A percentile compares a stretch with the other conserved stretches of the same genome.
phyloP scores from a whole-genome alignment of 2,329 filamentous ascomycete genomes.

The Aspergillus sp. region DNA sequence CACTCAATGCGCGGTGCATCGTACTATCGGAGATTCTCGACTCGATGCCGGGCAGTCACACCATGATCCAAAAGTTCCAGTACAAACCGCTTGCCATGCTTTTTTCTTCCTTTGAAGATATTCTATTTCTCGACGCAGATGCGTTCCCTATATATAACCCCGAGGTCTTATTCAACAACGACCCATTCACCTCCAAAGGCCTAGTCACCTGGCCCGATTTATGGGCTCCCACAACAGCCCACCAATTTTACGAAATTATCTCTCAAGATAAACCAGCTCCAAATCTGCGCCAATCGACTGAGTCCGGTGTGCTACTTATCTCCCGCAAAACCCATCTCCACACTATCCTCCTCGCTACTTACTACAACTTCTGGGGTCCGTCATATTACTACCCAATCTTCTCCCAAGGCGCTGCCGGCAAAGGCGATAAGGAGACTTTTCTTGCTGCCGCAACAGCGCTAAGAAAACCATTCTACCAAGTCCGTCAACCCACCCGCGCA shows the following conservation, averaged over 20 bases:
- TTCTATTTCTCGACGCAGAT: conserved; percentile 46
- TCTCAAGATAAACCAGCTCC: conserved; percentile 15
- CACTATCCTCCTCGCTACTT: conserved; percentile 40
- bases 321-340: conserved; percentile 37
- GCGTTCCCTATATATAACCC: conserved; percentile 40
- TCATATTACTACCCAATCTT: conserved; percentile 41
- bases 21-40: conserved; percentile 39
- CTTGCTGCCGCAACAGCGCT: conserved; percentile 39
- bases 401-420: conserved; percentile 41
- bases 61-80: conserved; percentile 39
- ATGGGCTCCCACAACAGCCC: conserved; percentile 35
- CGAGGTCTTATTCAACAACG: conserved; percentile 33
- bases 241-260: conserved; percentile 34
- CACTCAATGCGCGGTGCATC: conserved; percentile 38
- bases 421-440: conserved; percentile 49
- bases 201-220: conserved; percentile 46
- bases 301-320: conserved; percentile 42
- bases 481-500: conserved; percentile 30
- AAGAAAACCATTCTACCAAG: conserved; percentile 36
- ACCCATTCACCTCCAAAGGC: conserved; percentile 37
- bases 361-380: conserved; percentile 46
- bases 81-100: conserved; percentile 45
- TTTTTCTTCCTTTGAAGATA: conserved; percentile 44
- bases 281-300: conserved; percentile 27
- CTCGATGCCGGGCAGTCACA: conserved; percentile 14